Evolutionary conservation across 78 protist genomes (phyloP).

Genomic region (Chrysochromulina parva): DNA sequence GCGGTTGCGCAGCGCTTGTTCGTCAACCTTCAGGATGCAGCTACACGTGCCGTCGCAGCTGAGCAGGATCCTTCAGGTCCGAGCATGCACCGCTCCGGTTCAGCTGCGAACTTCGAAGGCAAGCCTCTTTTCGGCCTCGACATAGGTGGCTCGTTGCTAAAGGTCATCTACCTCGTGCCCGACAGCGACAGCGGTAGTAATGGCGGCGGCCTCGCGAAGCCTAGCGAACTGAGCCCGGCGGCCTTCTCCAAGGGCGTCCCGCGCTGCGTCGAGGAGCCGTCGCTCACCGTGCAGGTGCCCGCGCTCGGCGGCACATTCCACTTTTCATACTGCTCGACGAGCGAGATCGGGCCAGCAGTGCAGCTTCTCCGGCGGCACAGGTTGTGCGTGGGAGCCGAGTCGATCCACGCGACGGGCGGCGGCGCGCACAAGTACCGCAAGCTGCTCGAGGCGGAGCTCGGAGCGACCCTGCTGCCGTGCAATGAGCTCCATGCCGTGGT

Average conservation of each 20-base stretch:
- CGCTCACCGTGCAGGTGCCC: background rate
- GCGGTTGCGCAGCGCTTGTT: too few species aligned
- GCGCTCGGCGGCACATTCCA: background rate
- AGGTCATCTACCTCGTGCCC: background rate
- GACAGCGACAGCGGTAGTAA: background rate
- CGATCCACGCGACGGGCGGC: conserved; percentile 48
- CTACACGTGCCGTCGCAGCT: too few species aligned
- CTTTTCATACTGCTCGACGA: background rate
- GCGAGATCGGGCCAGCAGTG: background rate
- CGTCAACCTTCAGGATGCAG: too few species aligned
- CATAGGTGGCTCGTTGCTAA: conserved; percentile 37
- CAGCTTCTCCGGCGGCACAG: background rate
- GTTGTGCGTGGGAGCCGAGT: background rate
- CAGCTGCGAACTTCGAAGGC: background rate
- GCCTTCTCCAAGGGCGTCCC: background rate
- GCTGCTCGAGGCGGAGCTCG: background rate
- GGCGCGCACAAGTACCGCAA: conserved; percentile 25
- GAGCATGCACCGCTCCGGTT: too few species aligned
- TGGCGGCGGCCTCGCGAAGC: background rate
- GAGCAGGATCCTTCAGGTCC: too few species aligned
- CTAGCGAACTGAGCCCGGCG: background rate
- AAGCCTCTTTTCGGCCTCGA: background rate
- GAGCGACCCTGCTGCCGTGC: background rate
- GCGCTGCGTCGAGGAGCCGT: background rate
- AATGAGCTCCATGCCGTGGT: conserved; percentile 15